Conservation (phyloP, 768 basidiomycete species). For the Lentinula aciculospora region DNA sequence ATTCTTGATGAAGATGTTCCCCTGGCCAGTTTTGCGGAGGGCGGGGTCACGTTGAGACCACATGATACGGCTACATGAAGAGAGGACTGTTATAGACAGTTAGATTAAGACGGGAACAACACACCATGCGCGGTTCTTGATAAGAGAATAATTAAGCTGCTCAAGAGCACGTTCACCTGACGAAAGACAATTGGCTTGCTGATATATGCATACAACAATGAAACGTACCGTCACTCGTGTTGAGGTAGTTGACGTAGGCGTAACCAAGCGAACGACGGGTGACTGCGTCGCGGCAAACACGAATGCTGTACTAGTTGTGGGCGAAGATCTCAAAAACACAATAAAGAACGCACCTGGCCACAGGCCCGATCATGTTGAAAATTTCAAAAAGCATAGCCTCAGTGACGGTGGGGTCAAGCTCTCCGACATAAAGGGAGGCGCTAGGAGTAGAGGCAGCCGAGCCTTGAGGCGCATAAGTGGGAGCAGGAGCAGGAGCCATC, state of each 20-base stretch:
- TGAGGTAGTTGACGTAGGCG: slow-evolving; percentile 99
- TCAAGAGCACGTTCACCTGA: slow-evolving; percentile 96
- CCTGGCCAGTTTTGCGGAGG: slow-evolving; percentile 98
- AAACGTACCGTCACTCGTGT: slow-evolving; percentile 79
- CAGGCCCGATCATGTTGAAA: slow-evolving; percentile 99
- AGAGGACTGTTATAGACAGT: slow-evolving; percentile 9
- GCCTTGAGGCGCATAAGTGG: slow-evolving; percentile 51
- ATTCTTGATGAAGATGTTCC: slow-evolving; percentile 99
- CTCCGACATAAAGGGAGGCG: slow-evolving; percentile 97
- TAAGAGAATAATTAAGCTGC: slow-evolving; percentile 98
- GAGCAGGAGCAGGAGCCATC: slow-evolving; percentile 39
- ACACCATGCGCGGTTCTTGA: slow-evolving; percentile 96
- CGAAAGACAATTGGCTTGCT: slow-evolving; percentile 7
- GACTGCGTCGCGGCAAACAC: slow-evolving; percentile 99
- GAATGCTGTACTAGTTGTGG: slow-evolving; percentile 56
- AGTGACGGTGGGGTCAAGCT: slow-evolving; percentile 95
- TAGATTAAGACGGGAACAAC: slow-evolving; percentile 6
- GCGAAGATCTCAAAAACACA: slow-evolving; percentile 4
- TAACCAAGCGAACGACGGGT: slow-evolving; percentile 99
- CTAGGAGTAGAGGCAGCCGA: slow-evolving; percentile 67
- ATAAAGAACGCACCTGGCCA: slow-evolving; percentile 69
- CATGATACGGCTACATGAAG: slow-evolving; percentile 85
- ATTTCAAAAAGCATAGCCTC: slow-evolving; percentile 99
- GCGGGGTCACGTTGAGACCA: slow-evolving; percentile 99
- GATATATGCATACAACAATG: not conserved